Base-by-base conservation (phyloP, 2,329 filamentous ascomycete genomes). In the Exophiala calicioides region DNA sequence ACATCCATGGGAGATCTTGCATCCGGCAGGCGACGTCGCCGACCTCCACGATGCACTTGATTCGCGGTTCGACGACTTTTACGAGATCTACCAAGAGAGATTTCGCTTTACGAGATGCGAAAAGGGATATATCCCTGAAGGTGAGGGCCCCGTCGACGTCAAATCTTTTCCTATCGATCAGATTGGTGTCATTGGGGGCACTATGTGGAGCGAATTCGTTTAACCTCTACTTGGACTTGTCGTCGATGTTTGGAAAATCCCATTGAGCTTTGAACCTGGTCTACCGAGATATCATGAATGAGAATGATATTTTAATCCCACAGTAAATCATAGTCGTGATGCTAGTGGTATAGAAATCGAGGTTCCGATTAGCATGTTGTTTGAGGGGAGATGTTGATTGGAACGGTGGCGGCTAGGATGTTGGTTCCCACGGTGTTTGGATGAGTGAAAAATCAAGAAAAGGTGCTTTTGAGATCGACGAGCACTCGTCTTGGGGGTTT, bases 1-100 rank as follows among this genome's bases (percentile, higher is more conserved):
- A 24, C 51, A 64, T 33, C 68, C 68, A 2, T 71, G 68, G 68
- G 46, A 60, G 16, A 56, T 62, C 1, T 52, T 71, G 2, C 68
- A 71, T 26, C 62, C 63, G 0, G 51, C 54, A 2, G 60, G 63
- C 1, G 40, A 54, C 1, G 66, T 71, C 0, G 29, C 38, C 2
- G 63, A 48, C 10, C 57, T 71, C 1, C 51, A 43, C 0, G 65
- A 69, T 41, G 66, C 68, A 3, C 36, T 71, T 18, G 21, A 58
- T 12, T 12, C 44, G 6, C 20, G 49, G 3, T 48, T 36, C 26
- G 36, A 50, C 30, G 24, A 42, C 3, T 46, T 46, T 31, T 50
- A 50, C 21, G 13, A 41, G 21, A 33, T 19, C 12, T 24, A 35
- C 16, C 41, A 44, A 13, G 42, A 50, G 26, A 41, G 24, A 41